Base-by-base conservation (phyloP, 306 rosid genomes). In the Sicyos baderoa region DNA sequence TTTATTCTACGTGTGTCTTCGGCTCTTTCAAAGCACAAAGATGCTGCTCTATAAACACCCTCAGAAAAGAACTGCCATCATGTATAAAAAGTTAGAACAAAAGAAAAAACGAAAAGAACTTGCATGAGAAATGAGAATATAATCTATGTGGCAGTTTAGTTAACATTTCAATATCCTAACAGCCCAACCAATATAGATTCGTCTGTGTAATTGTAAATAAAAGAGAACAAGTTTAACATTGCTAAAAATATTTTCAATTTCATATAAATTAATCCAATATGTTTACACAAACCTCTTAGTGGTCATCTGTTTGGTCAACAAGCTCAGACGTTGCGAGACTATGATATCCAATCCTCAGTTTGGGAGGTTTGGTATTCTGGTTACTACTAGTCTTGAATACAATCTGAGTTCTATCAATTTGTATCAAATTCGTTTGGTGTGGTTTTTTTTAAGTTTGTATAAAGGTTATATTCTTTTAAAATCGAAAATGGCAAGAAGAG, bases 21-120 rank as follows among this genome's bases (percentile, higher is more conserved):
- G 22, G 91, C 97, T 83, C 84, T 86, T 77, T 84, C 86, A 76
- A 90, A 90, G 75, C 97, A 90, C 84, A 81, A 81, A 54, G 90
- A 84, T 37, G 97, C 95, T 86, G 78, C 83, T 77, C 77, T 86
- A 32, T 68, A 90, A 54, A 87, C 83, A 37, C 80, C 81, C 75
- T 86, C 90, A 61, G 73, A 50, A 75, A 76, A 90, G 4, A 90
- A 75, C 97, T 87, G 85, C 80, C 75, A 73, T 22, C 12, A 62
- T 53, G 53, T 7, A 74, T 23, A 53, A 27, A 21, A 50, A 54
- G 58, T 11, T 21, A 54, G 13, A 32, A 54, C 7, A 57, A 63
- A 54, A 56, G 19, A 35, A 37, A 9, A 14, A 19, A 37, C 16
- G 6, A 27, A 11, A 35, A 9, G 12, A 10, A 45, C 12, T 40